Evolutionary conservation across 2,329 filamentous ascomycete species (phyloP).

Genomic region (Penicillium sp.): DNA sequence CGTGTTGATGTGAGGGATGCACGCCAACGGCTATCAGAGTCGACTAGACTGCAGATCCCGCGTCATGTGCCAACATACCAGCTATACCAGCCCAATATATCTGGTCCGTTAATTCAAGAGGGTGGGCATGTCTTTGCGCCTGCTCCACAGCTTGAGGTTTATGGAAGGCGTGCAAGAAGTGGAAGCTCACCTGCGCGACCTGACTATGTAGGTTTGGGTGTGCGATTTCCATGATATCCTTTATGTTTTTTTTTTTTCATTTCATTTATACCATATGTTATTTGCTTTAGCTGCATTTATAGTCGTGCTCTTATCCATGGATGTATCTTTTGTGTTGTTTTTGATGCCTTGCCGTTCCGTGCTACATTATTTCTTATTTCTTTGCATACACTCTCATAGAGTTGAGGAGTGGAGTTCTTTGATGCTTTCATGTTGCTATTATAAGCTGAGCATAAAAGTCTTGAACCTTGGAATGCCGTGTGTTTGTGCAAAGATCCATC

Average conservation of each 20-base stretch:
- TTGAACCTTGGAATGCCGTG: too few relatives aligned
- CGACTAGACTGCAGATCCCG: slow-evolving; percentile 15
- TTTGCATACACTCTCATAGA: too few relatives aligned
- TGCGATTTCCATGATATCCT: slow-evolving; percentile 12
- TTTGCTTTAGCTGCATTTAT: background rate
- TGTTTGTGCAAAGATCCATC: too few relatives aligned
- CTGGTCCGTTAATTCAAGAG: slow-evolving; percentile 30
- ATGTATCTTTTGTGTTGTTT: background rate
- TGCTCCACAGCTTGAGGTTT: slow-evolving; percentile 14
- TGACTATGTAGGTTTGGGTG: slow-evolving; percentile 23
- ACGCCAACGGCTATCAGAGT: slow-evolving; percentile 25
- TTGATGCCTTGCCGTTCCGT: too few relatives aligned
- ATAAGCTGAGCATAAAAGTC: too few relatives aligned
- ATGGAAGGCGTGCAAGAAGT: slow-evolving; percentile 28
- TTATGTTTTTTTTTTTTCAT: too few relatives aligned
- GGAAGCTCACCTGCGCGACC: slow-evolving; percentile 34
- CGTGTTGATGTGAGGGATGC: slow-evolving; percentile 33
- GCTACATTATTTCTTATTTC: too few relatives aligned
- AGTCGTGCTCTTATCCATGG: background rate
- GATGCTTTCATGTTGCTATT: too few relatives aligned
- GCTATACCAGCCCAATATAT: slow-evolving; percentile 30
- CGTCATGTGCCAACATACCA: slow-evolving; percentile 22
- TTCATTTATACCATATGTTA: too few relatives aligned
- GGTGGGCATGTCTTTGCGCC: slow-evolving; percentile 15
- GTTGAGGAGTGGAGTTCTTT: too few relatives aligned